Base-by-base conservation (phyloP, 106 monocot species). In the Dendrobium catenatum region DNA sequence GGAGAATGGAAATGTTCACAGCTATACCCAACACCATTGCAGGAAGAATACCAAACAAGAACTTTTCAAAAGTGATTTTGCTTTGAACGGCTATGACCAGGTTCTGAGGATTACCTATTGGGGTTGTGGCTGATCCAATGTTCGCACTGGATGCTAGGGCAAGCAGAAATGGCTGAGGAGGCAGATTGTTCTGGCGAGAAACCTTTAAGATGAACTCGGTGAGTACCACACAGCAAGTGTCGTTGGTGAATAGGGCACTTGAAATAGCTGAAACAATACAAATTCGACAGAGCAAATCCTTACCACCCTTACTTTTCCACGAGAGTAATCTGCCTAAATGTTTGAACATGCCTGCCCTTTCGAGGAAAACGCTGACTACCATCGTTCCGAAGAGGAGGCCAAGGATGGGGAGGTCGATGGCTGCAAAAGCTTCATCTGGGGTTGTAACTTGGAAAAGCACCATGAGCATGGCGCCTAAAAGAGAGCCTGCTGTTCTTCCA, bases 371-470 rank as follows among this genome's bases (percentile, higher is more conserved):
- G 41, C 90, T 89, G 42, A 96, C 94, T 0, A 96, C 96, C 96
- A 96, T 96, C 75, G 96, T 96, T 73, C 94, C 92, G 72, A 96
- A 96, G 61, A 96, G 90, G 66, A 96, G 96, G 81, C 90, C 96
- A 0, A 96, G 91, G 81, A 96, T 96, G 4, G 92, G 96, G 73
- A 96, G 94, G 82, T 96, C 90, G n/a, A 96, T 86, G 27, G 92
- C 91, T 1, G 88, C 85, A 55, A 89, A 94, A 20, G 96, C 96
- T 47, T 96, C 82, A 7, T 92, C 90, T 4, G 94, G 92, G 10
- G 91, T 82, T 9, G 90, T 82, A 42, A 96, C 94, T 11, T 79
- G 82, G 80, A 94, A 90, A 18, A 92, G 10, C 26, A 96, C 96
- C 96, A 96, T 94, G 20, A 96, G 87, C 86, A 90, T 86, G 29